These are phyloP conservation scores for Pythium insidiosum DNA, from an alignment of 352 stramenopile species.

Conservation along the genomic window DNA sequence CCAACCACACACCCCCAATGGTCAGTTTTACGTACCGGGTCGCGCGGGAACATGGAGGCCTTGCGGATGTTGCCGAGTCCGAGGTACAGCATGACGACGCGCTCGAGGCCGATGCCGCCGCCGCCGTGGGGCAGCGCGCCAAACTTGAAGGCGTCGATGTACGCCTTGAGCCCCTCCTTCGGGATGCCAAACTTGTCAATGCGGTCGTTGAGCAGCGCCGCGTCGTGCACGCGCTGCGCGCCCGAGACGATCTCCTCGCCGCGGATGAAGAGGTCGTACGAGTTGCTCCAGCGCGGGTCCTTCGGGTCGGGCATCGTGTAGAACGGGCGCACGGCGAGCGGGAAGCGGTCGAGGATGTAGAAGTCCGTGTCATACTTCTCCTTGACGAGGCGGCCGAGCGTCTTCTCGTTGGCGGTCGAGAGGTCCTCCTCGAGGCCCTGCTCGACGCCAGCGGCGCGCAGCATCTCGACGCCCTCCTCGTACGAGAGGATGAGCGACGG, in stretches of 20 bases:
- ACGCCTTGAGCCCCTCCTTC: slow-evolving; percentile 89
- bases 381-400: slow-evolving; percentile 91
- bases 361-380: slow-evolving; percentile 99
- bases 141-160: slow-evolving; percentile 98
- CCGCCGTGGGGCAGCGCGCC: slow-evolving; percentile 97
- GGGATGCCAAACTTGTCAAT: slow-evolving; percentile 82
- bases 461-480: slow-evolving; percentile 91
- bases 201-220: slow-evolving; percentile 90
- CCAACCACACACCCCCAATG: too few relatives aligned
- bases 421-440: slow-evolving; percentile 76
- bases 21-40: slow-evolving; percentile 89
- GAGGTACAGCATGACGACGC: slow-evolving; percentile 99
- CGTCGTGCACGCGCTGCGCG: slow-evolving; percentile 98
- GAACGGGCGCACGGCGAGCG: slow-evolving; percentile 96
- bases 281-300: slow-evolving; percentile 94
- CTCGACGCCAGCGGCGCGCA: slow-evolving; percentile 72
- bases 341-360: slow-evolving; percentile 99
- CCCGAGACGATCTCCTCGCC: slow-evolving; percentile 99
- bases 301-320: slow-evolving; percentile 99
- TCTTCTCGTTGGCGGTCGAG: slow-evolving; percentile 97
- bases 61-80: slow-evolving; percentile 99
- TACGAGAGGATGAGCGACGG: slow-evolving; percentile 92
- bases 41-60: slow-evolving; percentile 97
- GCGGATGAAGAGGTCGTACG: slow-evolving; percentile 99
- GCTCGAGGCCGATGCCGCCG: slow-evolving; percentile 97